phyloP scores from a whole-genome alignment of 2,329 filamentous ascomycete genomes.

The Dactylella cylindrospora region DNA sequence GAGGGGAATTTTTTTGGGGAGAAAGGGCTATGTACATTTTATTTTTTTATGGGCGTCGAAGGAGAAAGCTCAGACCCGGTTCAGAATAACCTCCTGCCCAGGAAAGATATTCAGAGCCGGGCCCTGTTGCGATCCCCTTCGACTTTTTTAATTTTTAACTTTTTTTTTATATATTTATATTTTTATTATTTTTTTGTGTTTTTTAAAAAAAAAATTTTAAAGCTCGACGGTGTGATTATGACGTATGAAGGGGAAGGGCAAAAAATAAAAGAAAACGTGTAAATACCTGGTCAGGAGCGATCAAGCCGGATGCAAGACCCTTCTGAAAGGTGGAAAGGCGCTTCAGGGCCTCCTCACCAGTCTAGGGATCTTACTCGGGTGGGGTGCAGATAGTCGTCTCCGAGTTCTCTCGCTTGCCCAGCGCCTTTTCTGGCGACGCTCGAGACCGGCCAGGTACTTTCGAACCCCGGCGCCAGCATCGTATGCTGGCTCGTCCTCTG shows the following conservation, averaged over 20 bases:
- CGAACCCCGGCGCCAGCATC: neutral
- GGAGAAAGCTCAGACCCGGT: neutral
- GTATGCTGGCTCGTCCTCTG: neutral
- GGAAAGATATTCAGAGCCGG: neutral
- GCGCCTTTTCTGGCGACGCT: neutral
- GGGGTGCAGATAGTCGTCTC: neutral
- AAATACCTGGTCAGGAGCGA: neutral
- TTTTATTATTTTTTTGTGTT: neutral
- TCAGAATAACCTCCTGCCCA: neutral
- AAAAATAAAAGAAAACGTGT: constrained; percentile 1
- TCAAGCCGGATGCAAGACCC: neutral
- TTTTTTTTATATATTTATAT: constrained; percentile 6
- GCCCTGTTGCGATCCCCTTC: neutral
- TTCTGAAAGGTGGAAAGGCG: neutral
- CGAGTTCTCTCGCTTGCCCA: neutral
- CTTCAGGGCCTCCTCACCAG: neutral
- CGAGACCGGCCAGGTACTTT: neutral
- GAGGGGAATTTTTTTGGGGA: no score
- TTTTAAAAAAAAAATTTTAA: neutral
- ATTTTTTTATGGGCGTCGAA: constrained; percentile 11
- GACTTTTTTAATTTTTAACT: constrained; percentile 14
- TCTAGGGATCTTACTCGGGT: neutral
- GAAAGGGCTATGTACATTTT: no score
- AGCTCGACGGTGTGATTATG: no score
- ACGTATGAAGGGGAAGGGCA: no score